Percentiles rank a stretch among this genome's conserved stretches.
Evolutionary conservation across 164 flowering plant genomes (phyloP).

Genomic region (Annona squamosa): DNA sequence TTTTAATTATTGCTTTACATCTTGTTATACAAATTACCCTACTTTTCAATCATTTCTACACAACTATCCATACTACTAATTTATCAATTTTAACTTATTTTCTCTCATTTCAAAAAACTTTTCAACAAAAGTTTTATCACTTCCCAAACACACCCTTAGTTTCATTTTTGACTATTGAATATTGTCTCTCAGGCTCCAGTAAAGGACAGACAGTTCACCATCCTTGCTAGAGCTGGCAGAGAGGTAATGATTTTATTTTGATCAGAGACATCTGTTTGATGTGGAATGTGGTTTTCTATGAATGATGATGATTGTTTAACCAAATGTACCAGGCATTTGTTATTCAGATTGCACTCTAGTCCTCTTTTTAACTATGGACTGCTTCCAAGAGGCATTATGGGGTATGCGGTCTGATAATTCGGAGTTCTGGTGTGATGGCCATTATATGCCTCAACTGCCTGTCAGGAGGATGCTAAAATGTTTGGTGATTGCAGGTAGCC

Average conservation of each 20-base stretch:
- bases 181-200: slow-evolving; percentile 54
- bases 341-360: neutral
- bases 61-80: no score
- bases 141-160: neutral
- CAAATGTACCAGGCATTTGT: neutral
- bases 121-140: no score
- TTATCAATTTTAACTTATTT: no score
- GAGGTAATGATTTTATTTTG: slow-evolving; percentile 38
- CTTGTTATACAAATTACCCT: no score
- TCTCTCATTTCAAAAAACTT: no score
- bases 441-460: no score
- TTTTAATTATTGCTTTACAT: no score
- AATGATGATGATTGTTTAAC: neutral
- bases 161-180: neutral
- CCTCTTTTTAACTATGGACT: neutral
- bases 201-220: slow-evolving; percentile 40
- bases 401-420: neutral
- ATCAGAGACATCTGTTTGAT: neutral
- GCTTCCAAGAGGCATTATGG: neutral
- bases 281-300: neutral
- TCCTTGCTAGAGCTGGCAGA: slow-evolving; percentile 96
- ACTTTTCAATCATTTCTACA: no score
- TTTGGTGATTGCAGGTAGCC: no score
- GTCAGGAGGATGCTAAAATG: no score
- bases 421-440: neutral